These are phyloP conservation scores for Fusarium sp. DNA, from an alignment of 2,329 filamentous ascomycete species.

Conservation along the genomic window DNA sequence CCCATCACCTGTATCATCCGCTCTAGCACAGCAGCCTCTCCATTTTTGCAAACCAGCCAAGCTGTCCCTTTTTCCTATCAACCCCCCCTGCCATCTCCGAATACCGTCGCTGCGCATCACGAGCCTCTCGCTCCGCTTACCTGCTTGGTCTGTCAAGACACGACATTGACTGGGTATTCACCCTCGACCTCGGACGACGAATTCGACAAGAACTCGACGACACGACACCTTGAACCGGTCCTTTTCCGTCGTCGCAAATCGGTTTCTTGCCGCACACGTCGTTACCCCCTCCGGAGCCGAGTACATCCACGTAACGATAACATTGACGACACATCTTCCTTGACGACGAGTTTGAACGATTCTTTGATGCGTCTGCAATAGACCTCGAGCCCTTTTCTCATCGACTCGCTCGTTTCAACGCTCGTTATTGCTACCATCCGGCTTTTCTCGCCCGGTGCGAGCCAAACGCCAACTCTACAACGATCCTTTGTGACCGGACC, in stretches of 20 bases:
- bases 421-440: slow-evolving; percentile 36
- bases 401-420: slow-evolving; percentile 17
- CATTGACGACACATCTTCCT: slow-evolving; percentile 12
- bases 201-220: slow-evolving; percentile 32
- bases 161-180: slow-evolving; percentile 22
- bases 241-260: slow-evolving; percentile 37
- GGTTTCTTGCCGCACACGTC: slow-evolving; percentile 11
- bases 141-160: slow-evolving; percentile 32
- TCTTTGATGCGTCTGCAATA: slow-evolving; percentile 47
- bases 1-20: slow-evolving; percentile 34
- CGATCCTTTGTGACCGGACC: slow-evolving; percentile 17
- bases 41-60: slow-evolving; percentile 48
- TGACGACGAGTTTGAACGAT: slow-evolving; percentile 7
- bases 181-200: slow-evolving; percentile 21
- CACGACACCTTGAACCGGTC: slow-evolving; percentile 32
- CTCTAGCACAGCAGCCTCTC: slow-evolving; percentile 35
- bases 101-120: slow-evolving; percentile 43
- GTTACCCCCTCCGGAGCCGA: slow-evolving; percentile 21
- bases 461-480: slow-evolving; percentile 35
- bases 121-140: slow-evolving; percentile 34
- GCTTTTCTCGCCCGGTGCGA: slow-evolving; percentile 48
- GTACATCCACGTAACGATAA: slow-evolving; percentile 22
- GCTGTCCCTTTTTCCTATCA: slow-evolving; percentile 46
- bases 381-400: slow-evolving; percentile 8
- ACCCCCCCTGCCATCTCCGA: slow-evolving; percentile 35